Conservation (phyloP, 108 stramenopile species). For the Cafeteria roenbergensis region DNA sequence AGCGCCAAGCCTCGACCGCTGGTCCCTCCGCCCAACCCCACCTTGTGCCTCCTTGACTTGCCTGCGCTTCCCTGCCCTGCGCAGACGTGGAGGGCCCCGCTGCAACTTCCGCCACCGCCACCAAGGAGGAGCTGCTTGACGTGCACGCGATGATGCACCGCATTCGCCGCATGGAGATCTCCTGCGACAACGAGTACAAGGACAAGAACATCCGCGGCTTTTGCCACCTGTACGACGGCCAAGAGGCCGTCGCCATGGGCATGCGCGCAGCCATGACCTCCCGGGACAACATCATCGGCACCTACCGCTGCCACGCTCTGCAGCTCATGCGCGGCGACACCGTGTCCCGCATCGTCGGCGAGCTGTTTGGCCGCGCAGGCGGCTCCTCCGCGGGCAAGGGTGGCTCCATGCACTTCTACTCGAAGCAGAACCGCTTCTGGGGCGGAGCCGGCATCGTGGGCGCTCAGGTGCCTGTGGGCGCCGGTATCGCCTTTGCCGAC, state of each 20-base stretch:
- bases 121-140: constrained; percentile 74
- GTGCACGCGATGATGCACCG: constrained; percentile 95
- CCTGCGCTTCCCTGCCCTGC: too few species aligned
- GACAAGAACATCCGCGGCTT: constrained; percentile 86
- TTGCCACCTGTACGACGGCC: constrained; percentile 97
- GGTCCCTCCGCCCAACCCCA: too few species aligned
- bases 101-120: constrained; percentile 33
- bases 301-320: constrained; percentile 92
- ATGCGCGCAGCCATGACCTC: constrained; percentile 66
- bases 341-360: constrained; percentile 69
- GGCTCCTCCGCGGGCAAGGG: constrained; percentile 84
- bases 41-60: too few species aligned
- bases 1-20: too few species aligned
- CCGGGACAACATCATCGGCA: constrained; percentile 86
- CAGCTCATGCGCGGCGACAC: constrained; percentile 74
- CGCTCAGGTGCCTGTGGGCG: constrained; percentile 93
- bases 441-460: constrained; percentile 98
- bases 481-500: constrained; percentile 88
- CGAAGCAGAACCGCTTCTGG: constrained; percentile 87
- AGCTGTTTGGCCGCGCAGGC: constrained; percentile 64
- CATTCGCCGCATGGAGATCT: constrained; percentile 99
- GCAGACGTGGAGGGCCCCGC: too few species aligned
- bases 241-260: constrained; percentile 95
- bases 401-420: constrained; percentile 99
- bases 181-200: constrained; percentile 99